These are phyloP conservation scores for Margaritispora aquatica DNA, from an alignment of 495 filamentous ascomycete genomes.

Conservation along the genomic window DNA sequence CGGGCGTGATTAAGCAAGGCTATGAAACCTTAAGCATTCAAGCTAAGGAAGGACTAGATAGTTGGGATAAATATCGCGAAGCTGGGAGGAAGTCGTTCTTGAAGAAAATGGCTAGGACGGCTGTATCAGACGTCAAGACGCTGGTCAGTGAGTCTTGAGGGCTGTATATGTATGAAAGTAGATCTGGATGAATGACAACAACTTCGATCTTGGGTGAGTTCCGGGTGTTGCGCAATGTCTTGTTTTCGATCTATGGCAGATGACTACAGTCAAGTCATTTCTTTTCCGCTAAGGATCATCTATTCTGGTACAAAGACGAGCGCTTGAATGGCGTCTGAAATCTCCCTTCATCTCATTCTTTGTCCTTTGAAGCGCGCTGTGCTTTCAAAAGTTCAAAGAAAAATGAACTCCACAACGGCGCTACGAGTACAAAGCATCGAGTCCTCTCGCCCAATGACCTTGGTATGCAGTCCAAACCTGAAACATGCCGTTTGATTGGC, in stretches of 20 bases:
- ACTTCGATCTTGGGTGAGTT: too few species aligned
- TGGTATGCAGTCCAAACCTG: background rate
- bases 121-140: constrained; percentile 57
- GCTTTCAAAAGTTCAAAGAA: background rate
- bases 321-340: background rate
- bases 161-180: background rate
- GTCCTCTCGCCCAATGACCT: background rate
- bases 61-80: constrained; percentile 71
- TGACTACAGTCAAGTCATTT: too few species aligned
- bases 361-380: background rate
- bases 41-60: constrained; percentile 73
- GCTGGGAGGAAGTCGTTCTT: constrained; percentile 70
- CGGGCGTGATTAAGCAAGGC: constrained; percentile 87
- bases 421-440: background rate
- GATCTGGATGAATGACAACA: background rate
- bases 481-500: background rate
- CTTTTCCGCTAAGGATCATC: background rate
- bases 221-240: too few species aligned
- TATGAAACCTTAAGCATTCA: constrained; percentile 91
- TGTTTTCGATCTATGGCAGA: too few species aligned
- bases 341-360: background rate
- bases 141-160: constrained; percentile 28
- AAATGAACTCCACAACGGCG: too few species aligned
- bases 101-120: constrained; percentile 78
- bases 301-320: background rate